Evolutionary conservation across 352 stramenopile species (phyloP).

Genomic region (Phytophthora cactorum): DNA sequence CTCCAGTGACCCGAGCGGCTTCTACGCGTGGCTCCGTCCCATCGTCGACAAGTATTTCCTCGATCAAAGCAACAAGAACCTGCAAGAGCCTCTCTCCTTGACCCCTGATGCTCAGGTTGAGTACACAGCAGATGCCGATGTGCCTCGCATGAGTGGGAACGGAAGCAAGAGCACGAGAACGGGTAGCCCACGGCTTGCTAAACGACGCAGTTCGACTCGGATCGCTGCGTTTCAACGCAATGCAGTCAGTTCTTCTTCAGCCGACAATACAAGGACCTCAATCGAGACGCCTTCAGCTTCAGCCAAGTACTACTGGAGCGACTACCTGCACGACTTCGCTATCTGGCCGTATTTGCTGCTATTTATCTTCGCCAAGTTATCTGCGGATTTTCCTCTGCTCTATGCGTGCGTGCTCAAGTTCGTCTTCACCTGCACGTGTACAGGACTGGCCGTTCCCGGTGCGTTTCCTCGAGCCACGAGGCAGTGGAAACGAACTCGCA

Average conservation of each 20-base stretch:
- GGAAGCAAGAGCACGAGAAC: constrained; percentile 24
- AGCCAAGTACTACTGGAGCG: constrained; percentile 36
- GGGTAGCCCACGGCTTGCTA: constrained; percentile 26
- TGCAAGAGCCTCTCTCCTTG: constrained; percentile 44
- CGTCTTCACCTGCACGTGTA: constrained; percentile 71
- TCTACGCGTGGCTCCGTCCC: constrained; percentile 75
- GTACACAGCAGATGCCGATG: constrained; percentile 10
- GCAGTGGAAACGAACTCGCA: constrained; percentile 49
- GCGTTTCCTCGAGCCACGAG: constrained; percentile 64
- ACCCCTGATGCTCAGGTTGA: constrained; percentile 11
- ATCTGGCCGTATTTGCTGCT: constrained; percentile 80
- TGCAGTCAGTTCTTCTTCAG: constrained; percentile 6
- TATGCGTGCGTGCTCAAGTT: constrained; percentile 69
- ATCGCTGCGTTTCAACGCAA: constrained; percentile 47
- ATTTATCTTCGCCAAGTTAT: constrained; percentile 58
- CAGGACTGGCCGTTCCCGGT: constrained; percentile 66
- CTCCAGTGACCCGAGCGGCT: constrained; percentile 69
- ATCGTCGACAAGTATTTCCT: constrained; percentile 76
- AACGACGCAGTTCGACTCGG: constrained; percentile 31
- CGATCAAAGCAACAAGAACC: constrained; percentile 41
- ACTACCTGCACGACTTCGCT: constrained; percentile 74
- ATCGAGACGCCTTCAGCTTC: constrained; percentile 4
- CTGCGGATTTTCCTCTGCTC: constrained; percentile 45
- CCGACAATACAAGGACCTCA: background rate
- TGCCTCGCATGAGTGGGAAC: constrained; percentile 5